Conservation (phyloP, 2,329 filamentous ascomycete genomes). For the Epichloe typhina region DNA sequence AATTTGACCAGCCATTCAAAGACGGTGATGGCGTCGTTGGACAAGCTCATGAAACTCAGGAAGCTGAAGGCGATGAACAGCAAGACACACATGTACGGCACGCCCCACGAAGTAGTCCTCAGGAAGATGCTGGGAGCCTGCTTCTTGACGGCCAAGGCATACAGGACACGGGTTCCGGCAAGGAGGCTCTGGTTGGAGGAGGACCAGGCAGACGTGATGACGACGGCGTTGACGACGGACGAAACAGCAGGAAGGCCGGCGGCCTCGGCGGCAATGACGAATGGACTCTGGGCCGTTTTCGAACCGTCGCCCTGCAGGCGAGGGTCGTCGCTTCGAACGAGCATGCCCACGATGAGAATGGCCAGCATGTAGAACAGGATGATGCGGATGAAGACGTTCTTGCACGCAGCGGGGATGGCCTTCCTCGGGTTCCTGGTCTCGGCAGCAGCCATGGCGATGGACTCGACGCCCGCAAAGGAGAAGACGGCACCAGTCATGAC, state of each 20-base stretch:
- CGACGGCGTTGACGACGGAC: slow-evolving; percentile 62
- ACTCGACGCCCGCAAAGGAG: slow-evolving; percentile 54
- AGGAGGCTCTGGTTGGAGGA: slow-evolving; percentile 49
- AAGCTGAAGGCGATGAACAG: slow-evolving; percentile 41
- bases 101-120: slow-evolving; percentile 46
- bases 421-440: slow-evolving; percentile 42
- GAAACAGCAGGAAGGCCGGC: slow-evolving; percentile 56
- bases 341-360: slow-evolving; percentile 57
- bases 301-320: slow-evolving; percentile 36
- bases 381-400: slow-evolving; percentile 45
- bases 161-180: slow-evolving; percentile 55
- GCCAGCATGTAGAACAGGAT: slow-evolving; percentile 49
- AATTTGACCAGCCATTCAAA: slow-evolving; percentile 53
- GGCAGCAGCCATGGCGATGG: slow-evolving; percentile 47
- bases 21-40: slow-evolving; percentile 44
- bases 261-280: slow-evolving; percentile 57
- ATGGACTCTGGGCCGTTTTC: slow-evolving; percentile 36
- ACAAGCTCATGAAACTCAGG: slow-evolving; percentile 44
- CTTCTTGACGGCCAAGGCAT: slow-evolving; percentile 51
- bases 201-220: slow-evolving; percentile 56
- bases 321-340: slow-evolving; percentile 46
- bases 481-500: slow-evolving; percentile 51
- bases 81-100: slow-evolving; percentile 46
- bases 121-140: slow-evolving; percentile 52
- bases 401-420: slow-evolving; percentile 41